phyloP scores from a whole-genome alignment of 1,284 basidiomycete genomes.

The Irpex rosettiformis region DNA sequence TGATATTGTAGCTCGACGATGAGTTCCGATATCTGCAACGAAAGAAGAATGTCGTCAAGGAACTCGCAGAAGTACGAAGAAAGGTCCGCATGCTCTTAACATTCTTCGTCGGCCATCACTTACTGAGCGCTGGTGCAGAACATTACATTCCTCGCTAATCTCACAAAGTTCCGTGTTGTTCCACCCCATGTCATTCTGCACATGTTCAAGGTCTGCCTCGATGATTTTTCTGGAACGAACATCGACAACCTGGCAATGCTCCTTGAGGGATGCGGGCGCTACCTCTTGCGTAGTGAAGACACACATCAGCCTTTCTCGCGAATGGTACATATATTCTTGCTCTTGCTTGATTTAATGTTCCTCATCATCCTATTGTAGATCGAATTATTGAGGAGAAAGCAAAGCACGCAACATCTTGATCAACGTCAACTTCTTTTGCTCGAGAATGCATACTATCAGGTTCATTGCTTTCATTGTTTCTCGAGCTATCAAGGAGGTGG shows the following conservation, averaged over 20 bases:
- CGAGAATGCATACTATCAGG: conserved; percentile 98
- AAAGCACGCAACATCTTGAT: conserved; percentile 89
- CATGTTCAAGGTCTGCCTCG: conserved; percentile 94
- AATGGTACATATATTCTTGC: conserved; percentile 57
- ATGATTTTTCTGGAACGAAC: conserved; percentile 91
- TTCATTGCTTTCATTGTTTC: conserved; percentile 28
- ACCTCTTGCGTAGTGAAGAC: conserved; percentile 83
- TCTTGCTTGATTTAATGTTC: no score
- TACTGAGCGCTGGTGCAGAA: conserved; percentile 52
- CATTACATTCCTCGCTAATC: conserved; percentile 82
- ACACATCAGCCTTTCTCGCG: conserved; percentile 82
- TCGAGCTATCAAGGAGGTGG: neutral
- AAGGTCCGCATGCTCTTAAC: conserved; percentile 51
- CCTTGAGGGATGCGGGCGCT: conserved; percentile 93
- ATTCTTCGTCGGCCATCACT: conserved; percentile 3
- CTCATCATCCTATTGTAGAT: no score
- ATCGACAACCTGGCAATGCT: conserved; percentile 92
- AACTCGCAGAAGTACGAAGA: conserved; percentile 79
- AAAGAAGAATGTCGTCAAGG: conserved; percentile 89
- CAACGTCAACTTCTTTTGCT: conserved; percentile 85
- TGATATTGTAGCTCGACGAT: conserved; percentile 75
- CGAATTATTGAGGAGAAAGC: conserved; percentile 93
- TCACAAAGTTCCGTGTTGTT: conserved; percentile 96
- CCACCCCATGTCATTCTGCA: conserved; percentile 92
- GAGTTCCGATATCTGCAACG: conserved; percentile 96